These are phyloP conservation scores for Calonectria honghensis DNA, from an alignment of 2,329 filamentous ascomycete genomes.

Conservation along the genomic window DNA sequence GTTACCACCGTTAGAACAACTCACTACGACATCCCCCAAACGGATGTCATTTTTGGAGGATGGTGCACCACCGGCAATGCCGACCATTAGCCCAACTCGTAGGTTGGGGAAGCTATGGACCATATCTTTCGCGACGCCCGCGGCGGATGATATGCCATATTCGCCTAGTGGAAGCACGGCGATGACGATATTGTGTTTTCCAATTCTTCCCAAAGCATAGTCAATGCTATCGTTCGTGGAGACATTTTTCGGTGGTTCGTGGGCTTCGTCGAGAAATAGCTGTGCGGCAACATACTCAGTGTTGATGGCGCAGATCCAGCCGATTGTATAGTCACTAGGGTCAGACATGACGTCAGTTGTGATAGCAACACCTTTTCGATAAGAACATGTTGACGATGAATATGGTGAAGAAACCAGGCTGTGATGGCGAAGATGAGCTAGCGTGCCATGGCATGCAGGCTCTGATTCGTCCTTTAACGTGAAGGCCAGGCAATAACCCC, in stretches of 20 bases:
- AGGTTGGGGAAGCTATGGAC: constrained; percentile 15
- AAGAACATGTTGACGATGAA: background rate
- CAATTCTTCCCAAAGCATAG: constrained; percentile 18
- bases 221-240: background rate
- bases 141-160: background rate
- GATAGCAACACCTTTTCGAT: background rate
- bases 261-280: constrained; percentile 16
- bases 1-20: background rate
- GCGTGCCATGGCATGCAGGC: background rate
- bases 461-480: background rate
- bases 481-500: background rate
- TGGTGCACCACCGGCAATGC: constrained; percentile 25
- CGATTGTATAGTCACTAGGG: constrained; percentile 7
- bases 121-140: constrained; percentile 15
- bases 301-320: constrained; percentile 9
- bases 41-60: background rate
- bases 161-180: background rate
- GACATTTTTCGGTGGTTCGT: background rate
- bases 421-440: background rate
- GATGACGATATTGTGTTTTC: constrained; percentile 25
- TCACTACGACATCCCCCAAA: constrained; percentile 3
- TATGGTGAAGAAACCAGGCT: background rate
- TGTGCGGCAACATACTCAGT: constrained; percentile 6
- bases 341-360: background rate
- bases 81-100: constrained; percentile 20